Evolutionary conservation across 2,329 filamentous ascomycete genomes (phyloP).

Genomic region (Orbilia quercus): DNA sequence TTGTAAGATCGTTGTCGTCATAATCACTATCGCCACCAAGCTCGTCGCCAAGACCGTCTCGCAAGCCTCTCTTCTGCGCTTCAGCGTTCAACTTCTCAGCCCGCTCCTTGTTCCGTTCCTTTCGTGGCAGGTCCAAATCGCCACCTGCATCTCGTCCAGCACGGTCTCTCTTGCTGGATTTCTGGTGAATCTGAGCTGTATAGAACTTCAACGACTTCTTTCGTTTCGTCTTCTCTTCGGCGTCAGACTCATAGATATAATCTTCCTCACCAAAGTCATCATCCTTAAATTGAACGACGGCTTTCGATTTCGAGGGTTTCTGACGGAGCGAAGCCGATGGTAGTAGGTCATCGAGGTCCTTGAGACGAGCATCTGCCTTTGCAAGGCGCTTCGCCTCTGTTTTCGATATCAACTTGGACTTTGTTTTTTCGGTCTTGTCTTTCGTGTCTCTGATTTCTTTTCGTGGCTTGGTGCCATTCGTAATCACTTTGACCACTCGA

Average conservation of each 20-base stretch:
- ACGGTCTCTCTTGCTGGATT: slow-evolving; percentile 83
- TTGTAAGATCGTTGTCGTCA: slow-evolving; percentile 47
- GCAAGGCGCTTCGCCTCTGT: slow-evolving; percentile 60
- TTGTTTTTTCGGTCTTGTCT: slow-evolving; percentile 66
- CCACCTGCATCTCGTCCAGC: slow-evolving; percentile 80
- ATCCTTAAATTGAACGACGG: slow-evolving; percentile 66
- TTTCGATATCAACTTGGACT: slow-evolving; percentile 64
- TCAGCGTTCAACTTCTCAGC: slow-evolving; percentile 88
- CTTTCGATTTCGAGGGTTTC: slow-evolving; percentile 58
- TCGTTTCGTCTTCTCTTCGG: slow-evolving; percentile 85
- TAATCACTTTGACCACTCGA: slow-evolving; percentile 35
- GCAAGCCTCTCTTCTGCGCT: slow-evolving; percentile 75
- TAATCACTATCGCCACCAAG: slow-evolving; percentile 67
- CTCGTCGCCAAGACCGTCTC: slow-evolving; percentile 72
- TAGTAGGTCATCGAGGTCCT: slow-evolving; percentile 44
- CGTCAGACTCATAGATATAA: slow-evolving; percentile 77
- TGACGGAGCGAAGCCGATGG: slow-evolving; percentile 29
- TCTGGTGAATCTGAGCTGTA: slow-evolving; percentile 96
- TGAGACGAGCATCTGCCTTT: slow-evolving; percentile 43
- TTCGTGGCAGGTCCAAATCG: slow-evolving; percentile 84
- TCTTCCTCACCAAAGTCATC: slow-evolving; percentile 96
- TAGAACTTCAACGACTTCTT: slow-evolving; percentile 97
- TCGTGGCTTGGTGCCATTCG: slow-evolving; percentile 6
- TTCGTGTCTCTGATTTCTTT: slow-evolving; percentile 63
- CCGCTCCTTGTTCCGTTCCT: slow-evolving; percentile 86